Percentiles rank a stretch among this genome's conserved stretches.
phyloP scores from a whole-genome alignment of 2,329 filamentous ascomycete species.

The Botryosphaeria agaves region DNA sequence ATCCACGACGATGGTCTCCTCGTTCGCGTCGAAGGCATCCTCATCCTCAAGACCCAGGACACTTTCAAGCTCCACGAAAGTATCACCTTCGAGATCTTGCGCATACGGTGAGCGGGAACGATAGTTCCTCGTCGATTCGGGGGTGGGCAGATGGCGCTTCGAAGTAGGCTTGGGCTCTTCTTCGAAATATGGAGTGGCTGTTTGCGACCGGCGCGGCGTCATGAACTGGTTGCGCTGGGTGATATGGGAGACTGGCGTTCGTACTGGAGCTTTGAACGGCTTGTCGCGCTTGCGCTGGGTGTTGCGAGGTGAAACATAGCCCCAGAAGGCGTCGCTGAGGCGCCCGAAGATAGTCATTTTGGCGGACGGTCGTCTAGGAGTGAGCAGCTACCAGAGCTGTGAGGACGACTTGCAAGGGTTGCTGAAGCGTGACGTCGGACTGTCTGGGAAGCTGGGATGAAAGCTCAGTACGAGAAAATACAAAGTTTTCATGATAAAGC shows the following conservation, averaged over 20 bases:
- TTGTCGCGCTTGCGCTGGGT: conserved; percentile 13
- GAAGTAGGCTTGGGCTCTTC: background rate
- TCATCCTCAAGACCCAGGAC: conserved; percentile 5
- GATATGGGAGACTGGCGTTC: background rate
- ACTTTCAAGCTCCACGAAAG: conserved; percentile 8
- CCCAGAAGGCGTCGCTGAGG: conserved; percentile 21
- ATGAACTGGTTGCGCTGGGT: background rate
- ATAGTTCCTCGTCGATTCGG: background rate
- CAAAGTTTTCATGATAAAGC: too few species aligned
- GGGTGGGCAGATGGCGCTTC: background rate
- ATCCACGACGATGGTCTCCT: conserved; percentile 17
- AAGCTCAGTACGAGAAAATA: too few species aligned
- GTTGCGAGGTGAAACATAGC: conserved; percentile 24
- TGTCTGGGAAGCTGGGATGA: too few species aligned
- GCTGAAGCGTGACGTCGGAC: too few species aligned
- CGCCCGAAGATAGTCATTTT: conserved; percentile 7
- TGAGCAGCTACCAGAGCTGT: too few species aligned
- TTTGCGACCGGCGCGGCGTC: conserved; percentile 5
- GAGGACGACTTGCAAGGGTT: too few species aligned
- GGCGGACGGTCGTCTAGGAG: too few species aligned
- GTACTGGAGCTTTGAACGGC: conserved; percentile 18
- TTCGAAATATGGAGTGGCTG: background rate
- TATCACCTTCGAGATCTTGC: conserved; percentile 12
- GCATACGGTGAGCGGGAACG: too few species aligned
- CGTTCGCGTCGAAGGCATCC: conserved; percentile 17